Evolutionary conservation across 805 yeast genomes (phyloP).

Genomic region (Candida argentea): DNA sequence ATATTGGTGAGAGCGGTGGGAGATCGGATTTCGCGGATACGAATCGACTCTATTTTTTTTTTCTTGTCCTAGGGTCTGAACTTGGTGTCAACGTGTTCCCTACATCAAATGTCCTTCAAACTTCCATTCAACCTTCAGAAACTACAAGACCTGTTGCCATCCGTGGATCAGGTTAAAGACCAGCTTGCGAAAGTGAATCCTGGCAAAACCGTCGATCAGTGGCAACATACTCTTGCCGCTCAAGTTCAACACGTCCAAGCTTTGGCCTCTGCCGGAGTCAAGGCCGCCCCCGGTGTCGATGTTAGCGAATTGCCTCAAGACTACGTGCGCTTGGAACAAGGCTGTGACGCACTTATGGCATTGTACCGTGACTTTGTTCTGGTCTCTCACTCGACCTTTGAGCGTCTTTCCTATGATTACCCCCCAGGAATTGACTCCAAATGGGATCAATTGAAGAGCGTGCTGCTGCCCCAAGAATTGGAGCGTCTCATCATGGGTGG

Average conservation of each 20-base stretch:
- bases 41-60: neutral
- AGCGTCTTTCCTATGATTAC: conserved; percentile 68
- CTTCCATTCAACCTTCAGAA: conserved; percentile 30
- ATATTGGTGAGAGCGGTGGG: neutral
- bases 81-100: conserved; percentile 1
- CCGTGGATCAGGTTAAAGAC: conserved; percentile 27
- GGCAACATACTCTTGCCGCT: conserved; percentile 45
- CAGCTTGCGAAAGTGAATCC: conserved; percentile 26
- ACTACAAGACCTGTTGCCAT: conserved; percentile 32
- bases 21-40: too few relatives aligned
- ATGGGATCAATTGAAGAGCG: conserved; percentile 50
- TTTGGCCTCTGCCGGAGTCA: conserved; percentile 15
- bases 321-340: conserved; percentile 55
- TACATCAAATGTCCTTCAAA: conserved; percentile 31
- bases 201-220: conserved; percentile 34
- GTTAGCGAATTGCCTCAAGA: conserved; percentile 68
- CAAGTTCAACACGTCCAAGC: conserved; percentile 46
- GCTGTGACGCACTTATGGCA: conserved; percentile 53
- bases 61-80: neutral
- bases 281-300: conserved; percentile 36
- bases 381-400: conserved; percentile 45
- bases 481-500: conserved; percentile 43
- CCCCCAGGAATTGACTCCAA: conserved; percentile 59
- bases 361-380: conserved; percentile 44
- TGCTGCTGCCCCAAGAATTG: conserved; percentile 57